Percentiles rank a stretch among this genome's conserved stretches.
phyloP scores from a whole-genome alignment of 1,284 basidiomycete genomes.

The Rhodotorula sp. region DNA sequence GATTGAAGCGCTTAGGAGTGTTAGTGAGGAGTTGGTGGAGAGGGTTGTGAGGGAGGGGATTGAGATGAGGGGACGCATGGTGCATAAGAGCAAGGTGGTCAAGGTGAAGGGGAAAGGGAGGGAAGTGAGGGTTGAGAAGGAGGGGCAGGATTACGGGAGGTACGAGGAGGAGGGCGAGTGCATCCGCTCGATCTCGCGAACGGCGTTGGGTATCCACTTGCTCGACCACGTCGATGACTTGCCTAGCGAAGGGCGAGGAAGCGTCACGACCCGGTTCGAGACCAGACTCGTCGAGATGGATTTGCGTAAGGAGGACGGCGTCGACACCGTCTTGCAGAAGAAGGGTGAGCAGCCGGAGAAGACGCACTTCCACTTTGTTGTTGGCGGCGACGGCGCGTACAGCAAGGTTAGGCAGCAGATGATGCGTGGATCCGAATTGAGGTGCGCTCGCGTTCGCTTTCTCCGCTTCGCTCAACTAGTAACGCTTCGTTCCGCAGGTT shows the following conservation, averaged over 20 bases:
- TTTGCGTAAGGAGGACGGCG: slow-evolving; percentile 14
- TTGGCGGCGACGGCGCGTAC: slow-evolving; percentile 56
- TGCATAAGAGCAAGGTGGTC: slow-evolving; percentile 57
- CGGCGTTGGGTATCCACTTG: slow-evolving; percentile 30
- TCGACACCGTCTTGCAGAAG: slow-evolving; percentile 17
- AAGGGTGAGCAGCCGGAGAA: slow-evolving; percentile 40
- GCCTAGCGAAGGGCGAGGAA: slow-evolving; percentile 51
- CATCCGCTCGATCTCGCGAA: slow-evolving; percentile 35
- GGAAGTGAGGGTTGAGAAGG: background rate
- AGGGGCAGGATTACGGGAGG: slow-evolving; percentile 33
- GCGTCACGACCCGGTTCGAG: slow-evolving; percentile 26
- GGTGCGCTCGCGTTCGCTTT: slow-evolving; percentile 14
- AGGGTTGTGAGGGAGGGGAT: slow-evolving; percentile 76
- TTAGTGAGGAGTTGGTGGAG: slow-evolving; percentile 71
- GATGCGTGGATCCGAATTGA: slow-evolving; percentile 28
- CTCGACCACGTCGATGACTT: slow-evolving; percentile 51
- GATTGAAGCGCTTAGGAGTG: slow-evolving; percentile 75
- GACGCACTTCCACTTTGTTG: slow-evolving; percentile 71
- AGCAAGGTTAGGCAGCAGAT: slow-evolving; percentile 34
- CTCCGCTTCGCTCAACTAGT: background rate
- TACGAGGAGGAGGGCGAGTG: slow-evolving; percentile 38
- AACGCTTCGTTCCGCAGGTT: slow-evolving; percentile 72
- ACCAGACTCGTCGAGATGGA: slow-evolving; percentile 38
- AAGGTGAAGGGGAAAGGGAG: slow-evolving; percentile 8
- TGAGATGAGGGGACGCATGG: slow-evolving; percentile 94